Conservation (phyloP, 305 asterid genomes). For the Fraxinus nigra region DNA sequence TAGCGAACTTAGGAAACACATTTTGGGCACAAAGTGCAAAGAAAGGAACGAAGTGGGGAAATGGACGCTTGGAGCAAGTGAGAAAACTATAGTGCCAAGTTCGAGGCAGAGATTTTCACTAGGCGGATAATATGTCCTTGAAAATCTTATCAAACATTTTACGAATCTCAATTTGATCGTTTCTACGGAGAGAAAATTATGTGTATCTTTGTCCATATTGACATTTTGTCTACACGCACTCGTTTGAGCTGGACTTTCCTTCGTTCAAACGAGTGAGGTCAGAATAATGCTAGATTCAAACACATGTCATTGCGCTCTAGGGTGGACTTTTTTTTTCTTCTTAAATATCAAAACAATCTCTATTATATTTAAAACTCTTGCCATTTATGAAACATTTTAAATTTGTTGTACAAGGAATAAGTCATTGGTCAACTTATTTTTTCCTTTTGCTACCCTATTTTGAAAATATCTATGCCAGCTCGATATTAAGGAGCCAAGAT, state of each 20-base stretch:
- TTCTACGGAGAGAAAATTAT: too few relatives aligned
- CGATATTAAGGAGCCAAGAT: neutral
- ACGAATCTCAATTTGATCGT: too few relatives aligned
- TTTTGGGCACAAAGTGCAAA: neutral
- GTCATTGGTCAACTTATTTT: neutral
- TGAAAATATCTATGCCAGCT: neutral
- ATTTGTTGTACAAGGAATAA: neutral
- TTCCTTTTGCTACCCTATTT: neutral
- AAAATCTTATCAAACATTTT: too few relatives aligned
- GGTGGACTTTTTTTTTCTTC: neutral
- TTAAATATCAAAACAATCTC: neutral
- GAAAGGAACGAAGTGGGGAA: neutral
- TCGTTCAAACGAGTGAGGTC: too few relatives aligned
- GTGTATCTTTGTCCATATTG: too few relatives aligned
- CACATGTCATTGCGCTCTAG: neutral
- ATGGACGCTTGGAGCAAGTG: neutral
- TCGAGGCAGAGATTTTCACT: too few relatives aligned
- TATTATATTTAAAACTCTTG: neutral
- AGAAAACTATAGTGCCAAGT: neutral
- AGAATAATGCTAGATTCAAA: too few relatives aligned
- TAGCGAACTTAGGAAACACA: neutral
- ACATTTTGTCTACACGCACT: too few relatives aligned
- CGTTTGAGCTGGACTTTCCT: too few relatives aligned
- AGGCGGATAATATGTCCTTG: too few relatives aligned
- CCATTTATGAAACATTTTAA: too few relatives aligned